Evolutionary conservation across 352 stramenopile species (phyloP).

Genomic region (Pythium brassicae): DNA sequence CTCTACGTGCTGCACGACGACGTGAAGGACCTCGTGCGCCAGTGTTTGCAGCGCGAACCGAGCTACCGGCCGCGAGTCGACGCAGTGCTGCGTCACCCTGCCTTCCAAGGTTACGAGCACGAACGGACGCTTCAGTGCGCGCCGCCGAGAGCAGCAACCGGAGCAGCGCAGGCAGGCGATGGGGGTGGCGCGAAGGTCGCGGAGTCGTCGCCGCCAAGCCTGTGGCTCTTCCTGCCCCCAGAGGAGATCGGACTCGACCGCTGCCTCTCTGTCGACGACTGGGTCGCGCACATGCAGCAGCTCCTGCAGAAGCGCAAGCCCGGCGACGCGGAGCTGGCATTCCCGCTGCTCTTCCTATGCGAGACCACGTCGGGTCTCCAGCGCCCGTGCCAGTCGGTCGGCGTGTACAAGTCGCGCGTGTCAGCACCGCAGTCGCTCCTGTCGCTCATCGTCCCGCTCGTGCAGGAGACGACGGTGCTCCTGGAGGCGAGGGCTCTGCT

Average conservation of each 20-base stretch:
- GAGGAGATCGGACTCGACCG: conserved; percentile 28
- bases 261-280: conserved; percentile 39
- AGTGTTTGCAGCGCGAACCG: conserved; percentile 35
- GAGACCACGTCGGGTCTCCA: conserved; percentile 29
- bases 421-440: conserved; percentile 41
- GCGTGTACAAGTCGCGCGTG: conserved; percentile 19
- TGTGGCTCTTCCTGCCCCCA: conserved; percentile 64
- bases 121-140: conserved; percentile 6
- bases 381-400: conserved; percentile 16
- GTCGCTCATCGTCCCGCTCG: conserved; percentile 51
- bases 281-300: conserved; percentile 33
- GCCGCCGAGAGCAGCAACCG: not conserved
- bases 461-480: conserved; percentile 64
- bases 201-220: conserved; percentile 39
- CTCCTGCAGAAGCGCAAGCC: conserved; percentile 24
- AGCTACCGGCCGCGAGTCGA: conserved; percentile 35
- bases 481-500: conserved; percentile 47
- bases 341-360: conserved; percentile 61
- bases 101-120: conserved; percentile 30
- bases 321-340: conserved; percentile 28
- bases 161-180: not conserved
- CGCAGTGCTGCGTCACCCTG: conserved; percentile 27
- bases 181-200: not conserved
- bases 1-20: conserved; percentile 41
- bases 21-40: conserved; percentile 33